Evolutionary conservation across 2,329 filamentous ascomycete genomes (phyloP).

Genomic region (Xylaria sp.): DNA sequence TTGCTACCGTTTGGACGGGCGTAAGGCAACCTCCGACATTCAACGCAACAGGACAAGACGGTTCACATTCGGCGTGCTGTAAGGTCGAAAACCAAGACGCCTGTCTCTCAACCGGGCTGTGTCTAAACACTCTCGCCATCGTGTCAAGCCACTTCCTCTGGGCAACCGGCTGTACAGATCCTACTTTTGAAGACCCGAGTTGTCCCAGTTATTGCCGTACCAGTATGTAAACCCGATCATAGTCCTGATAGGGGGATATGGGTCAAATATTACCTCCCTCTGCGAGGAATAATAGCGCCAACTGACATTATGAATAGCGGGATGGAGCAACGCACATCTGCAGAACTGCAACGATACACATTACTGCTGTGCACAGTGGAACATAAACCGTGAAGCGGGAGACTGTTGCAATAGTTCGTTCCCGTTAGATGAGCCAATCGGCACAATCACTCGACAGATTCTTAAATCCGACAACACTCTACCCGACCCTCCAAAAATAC

Average conservation of each 20-base stretch:
- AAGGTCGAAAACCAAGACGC: background rate
- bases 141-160: background rate
- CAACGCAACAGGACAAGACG: background rate
- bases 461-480: background rate
- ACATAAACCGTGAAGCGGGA: background rate
- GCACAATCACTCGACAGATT: background rate
- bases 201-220: background rate
- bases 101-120: background rate
- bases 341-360: constrained; percentile 1
- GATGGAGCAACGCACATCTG: background rate
- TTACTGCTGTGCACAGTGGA: background rate
- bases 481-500: background rate
- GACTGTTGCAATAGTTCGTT: background rate
- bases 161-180: background rate
- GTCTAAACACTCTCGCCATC: background rate
- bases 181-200: background rate
- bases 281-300: background rate
- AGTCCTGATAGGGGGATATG: too few relatives aligned
- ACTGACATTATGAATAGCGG: background rate
- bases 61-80: background rate
- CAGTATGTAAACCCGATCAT: background rate
- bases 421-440: background rate
- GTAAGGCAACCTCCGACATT: background rate
- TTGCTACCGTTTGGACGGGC: background rate
- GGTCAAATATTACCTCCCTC: too few relatives aligned